A percentile compares a stretch with the other conserved stretches of the same genome.
Evolutionary conservation across 2,329 filamentous ascomycete species (phyloP).

Genomic region (Epicoccum sorghinum): DNA sequence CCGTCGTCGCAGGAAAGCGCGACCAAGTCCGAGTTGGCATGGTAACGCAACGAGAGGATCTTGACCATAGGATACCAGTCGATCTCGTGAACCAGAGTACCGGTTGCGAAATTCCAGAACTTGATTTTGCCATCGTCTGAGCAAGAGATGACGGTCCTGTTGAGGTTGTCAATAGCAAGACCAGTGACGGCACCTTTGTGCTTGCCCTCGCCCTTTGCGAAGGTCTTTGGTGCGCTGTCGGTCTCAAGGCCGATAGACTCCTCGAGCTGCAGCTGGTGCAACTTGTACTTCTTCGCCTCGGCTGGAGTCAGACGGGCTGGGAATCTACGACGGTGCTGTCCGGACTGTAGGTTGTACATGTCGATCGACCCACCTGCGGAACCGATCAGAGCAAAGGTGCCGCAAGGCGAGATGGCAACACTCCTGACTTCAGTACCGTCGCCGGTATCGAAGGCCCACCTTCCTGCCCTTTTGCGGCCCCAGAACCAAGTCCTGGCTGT

Average conservation of each 20-base stretch:
- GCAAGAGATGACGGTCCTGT: conserved; percentile 83
- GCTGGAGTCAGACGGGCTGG: conserved; percentile 78
- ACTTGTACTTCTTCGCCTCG: conserved; percentile 78
- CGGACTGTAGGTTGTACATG: conserved; percentile 97
- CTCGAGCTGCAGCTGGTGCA: conserved; percentile 64
- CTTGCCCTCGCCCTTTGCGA: conserved; percentile 65
- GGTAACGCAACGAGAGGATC: conserved; percentile 79
- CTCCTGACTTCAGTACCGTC: conserved; percentile 82
- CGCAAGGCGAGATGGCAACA: conserved; percentile 87
- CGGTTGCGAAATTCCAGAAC: conserved; percentile 95
- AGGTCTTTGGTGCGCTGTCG: conserved; percentile 41
- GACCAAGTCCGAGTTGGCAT: conserved; percentile 80
- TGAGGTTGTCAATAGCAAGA: conserved; percentile 85
- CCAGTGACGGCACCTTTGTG: conserved; percentile 86
- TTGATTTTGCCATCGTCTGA: conserved; percentile 91
- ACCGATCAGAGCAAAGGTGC: conserved; percentile 90
- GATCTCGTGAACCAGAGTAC: conserved; percentile 77
- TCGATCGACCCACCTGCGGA: conserved; percentile 84
- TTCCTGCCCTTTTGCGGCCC: conserved; percentile 89
- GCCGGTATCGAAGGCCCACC: conserved; percentile 89
- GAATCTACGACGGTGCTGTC: conserved; percentile 84
- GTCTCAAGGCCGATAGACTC: conserved; percentile 37
- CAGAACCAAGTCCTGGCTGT: conserved; percentile 97
- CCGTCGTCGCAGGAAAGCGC: conserved; percentile 89
- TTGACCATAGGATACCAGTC: conserved; percentile 81